Evolutionary conservation across 1,284 basidiomycete genomes (phyloP), one percentile per base, ranked within the genome.

Genomic region (Tilletia indica): DNA sequence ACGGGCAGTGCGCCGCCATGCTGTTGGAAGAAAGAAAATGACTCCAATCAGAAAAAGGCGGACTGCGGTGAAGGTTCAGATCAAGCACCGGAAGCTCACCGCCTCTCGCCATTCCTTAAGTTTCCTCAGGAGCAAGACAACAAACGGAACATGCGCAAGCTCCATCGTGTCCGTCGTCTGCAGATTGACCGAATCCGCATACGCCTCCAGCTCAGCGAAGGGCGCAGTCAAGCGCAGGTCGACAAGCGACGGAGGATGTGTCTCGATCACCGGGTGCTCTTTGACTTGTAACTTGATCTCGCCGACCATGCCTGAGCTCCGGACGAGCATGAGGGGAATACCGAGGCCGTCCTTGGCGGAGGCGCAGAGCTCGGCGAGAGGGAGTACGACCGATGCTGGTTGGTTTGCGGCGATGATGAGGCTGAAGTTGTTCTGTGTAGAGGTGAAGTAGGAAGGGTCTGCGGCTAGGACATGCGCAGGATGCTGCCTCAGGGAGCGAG

Each of bases 181-280:
- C 19, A 82, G 74, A 54, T 78, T 72, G 42, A 77, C 79, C 8
- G 68, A 54, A 19, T 69, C 51, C 2, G 78, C 79, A 31, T 76
- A 78, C 12, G 69, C 72, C n/a, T 73, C 39, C 5, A 83, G 78
- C 69, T 76, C 88, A 0, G 92, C 90, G 87, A 97, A 98, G 0
- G 96, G 92, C 70, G 90, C 89, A 85, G 94, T 92, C 73, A 99
- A 90, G 48, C 94, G 90, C 0, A 99, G 87, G 8, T 82, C 80
- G 25, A 80, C 76, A 6, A 80, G 73, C 49, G 88, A 90, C 77
- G 97, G 93, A 0, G 93, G 91, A 85, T 99, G 97, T 19, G 92
- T 93, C 82, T 98, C 94, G 79, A 97, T 90, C 80, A 99, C 93
- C 91, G 72, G 25, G 68, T 36, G 45, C 72, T 83, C 82, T 66